Conservation (phyloP, 139 green algal species). For the Auxenochlorella protothecoides region DNA sequence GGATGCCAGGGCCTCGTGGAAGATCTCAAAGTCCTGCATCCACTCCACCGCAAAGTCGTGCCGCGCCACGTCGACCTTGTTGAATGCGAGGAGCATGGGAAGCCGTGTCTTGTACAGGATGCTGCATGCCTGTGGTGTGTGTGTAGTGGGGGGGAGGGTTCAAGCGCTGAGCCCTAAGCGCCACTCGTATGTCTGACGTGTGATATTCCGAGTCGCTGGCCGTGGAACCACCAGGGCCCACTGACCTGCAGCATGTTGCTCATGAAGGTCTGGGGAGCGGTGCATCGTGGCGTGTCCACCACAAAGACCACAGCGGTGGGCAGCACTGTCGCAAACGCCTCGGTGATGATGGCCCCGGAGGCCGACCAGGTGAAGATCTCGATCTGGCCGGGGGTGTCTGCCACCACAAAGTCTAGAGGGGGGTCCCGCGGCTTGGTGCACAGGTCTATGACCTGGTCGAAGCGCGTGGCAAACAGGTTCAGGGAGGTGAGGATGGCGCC, state of each 20-base stretch:
- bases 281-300: slow-evolving; percentile 82
- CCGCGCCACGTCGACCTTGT: slow-evolving; percentile 84
- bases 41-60: slow-evolving; percentile 85
- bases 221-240: neutral
- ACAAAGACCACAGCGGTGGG: slow-evolving; percentile 86
- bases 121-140: slow-evolving; percentile 42
- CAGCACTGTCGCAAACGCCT: slow-evolving; percentile 81
- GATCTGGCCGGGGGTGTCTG: slow-evolving; percentile 96
- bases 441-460: slow-evolving; percentile 89
- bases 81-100: slow-evolving; percentile 94
- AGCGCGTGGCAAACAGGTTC: slow-evolving; percentile 96
- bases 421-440: slow-evolving; percentile 69
- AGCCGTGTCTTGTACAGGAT: slow-evolving; percentile 98
- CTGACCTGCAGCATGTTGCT: slow-evolving; percentile 95
- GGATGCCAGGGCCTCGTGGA: slow-evolving; percentile 61
- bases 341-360: slow-evolving; percentile 81
- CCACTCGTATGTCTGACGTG: neutral
- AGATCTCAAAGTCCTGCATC: slow-evolving; percentile 86
- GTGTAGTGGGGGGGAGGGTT: too few relatives aligned
- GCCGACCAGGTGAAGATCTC: slow-evolving; percentile 99
- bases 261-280: slow-evolving; percentile 89
- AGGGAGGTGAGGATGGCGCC: slow-evolving; percentile 92
- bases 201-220: too few relatives aligned
- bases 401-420: slow-evolving; percentile 70
- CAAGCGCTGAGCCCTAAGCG: neutral